Evolutionary conservation across 352 stramenopile species (phyloP).

Genomic region (Phytopythium aichiense): DNA sequence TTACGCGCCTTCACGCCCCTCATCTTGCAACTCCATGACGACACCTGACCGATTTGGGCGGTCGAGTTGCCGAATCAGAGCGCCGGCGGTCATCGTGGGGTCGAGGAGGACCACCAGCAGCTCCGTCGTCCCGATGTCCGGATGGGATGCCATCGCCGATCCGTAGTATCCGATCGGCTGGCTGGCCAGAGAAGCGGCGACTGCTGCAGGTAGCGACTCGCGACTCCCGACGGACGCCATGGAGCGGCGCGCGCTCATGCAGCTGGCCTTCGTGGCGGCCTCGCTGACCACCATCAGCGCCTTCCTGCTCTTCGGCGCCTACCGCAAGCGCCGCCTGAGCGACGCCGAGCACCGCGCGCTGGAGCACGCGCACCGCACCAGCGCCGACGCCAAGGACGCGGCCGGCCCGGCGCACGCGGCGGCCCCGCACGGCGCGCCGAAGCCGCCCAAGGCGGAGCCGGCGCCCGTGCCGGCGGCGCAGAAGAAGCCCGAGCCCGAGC

Average conservation of each 20-base stretch:
- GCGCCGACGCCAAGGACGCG: conserved; percentile 18
- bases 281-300: conserved; percentile 66
- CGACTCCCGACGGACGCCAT: conserved; percentile 6
- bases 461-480: conserved; percentile 14
- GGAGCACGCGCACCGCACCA: conserved; percentile 10
- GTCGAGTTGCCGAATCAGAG: background rate
- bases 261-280: conserved; percentile 63
- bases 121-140: background rate
- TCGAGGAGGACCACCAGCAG: conserved; percentile 2
- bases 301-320: conserved; percentile 50
- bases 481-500: conserved; percentile 19
- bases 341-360: conserved; percentile 6
- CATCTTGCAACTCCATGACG: background rate
- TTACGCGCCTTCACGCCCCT: background rate
- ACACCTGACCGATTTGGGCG: background rate
- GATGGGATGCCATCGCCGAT: background rate
- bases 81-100: background rate
- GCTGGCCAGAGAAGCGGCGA: background rate
- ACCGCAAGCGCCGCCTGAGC: conserved; percentile 40
- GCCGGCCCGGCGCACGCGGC: conserved; percentile 14
- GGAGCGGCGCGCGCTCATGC: conserved; percentile 50
- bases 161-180: background rate
- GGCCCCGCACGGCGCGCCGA: conserved; percentile 18
- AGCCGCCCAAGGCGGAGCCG: conserved; percentile 25
- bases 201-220: background rate